Base-by-base conservation (phyloP, 768 basidiomycete species). In the Russula compacta region DNA sequence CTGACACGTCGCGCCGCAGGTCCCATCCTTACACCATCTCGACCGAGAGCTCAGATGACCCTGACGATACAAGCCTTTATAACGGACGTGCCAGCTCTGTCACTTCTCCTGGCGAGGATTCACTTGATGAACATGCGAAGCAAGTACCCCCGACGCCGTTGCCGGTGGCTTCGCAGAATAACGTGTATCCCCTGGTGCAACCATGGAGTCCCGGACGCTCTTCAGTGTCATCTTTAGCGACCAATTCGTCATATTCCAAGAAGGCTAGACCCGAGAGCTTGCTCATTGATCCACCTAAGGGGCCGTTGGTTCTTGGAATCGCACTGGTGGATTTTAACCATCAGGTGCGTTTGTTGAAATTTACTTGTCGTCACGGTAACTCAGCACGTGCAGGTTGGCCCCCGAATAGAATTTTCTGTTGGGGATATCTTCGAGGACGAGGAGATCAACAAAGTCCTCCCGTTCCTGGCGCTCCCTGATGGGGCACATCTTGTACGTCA, bases 291-390 rank as follows among this genome's bases (percentile, higher is more conserved):
- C 77, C 84, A 15, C 77, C 80, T 0, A 73, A 74, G n/a, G 78
- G 76, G 9, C 84, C 84, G 7, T 74, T 94, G 21, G 78, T 95
- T 15, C 77, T 95, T 5, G 94, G 94, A 4, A 85, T 95, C 56
- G 92, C 91, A 2, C 75, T 97, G n/a, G 86, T 97, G 38, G 94
- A 97, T 70, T 97, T 97, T 71, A 94, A 97, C 71, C 94, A 97
- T 74, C 73, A 94, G 70, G 94, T 93, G 70, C 68, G 81, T 72
- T 72, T 38, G 29, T 36, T 36, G n/a, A 21, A 15, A n/a, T 52
- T 44, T 44, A 15, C 42, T 35, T 6, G 24, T 35, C 11, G 5
- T 11, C 42, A 67, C 15, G 7, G 48, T 56, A 64, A 64, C 59
- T 36, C 48, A 35, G 42, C 65, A 42, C 15, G 29, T 51, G 46